phyloP scores from a whole-genome alignment of 805 yeast genomes.

The Diddensiella santjacobensis region DNA sequence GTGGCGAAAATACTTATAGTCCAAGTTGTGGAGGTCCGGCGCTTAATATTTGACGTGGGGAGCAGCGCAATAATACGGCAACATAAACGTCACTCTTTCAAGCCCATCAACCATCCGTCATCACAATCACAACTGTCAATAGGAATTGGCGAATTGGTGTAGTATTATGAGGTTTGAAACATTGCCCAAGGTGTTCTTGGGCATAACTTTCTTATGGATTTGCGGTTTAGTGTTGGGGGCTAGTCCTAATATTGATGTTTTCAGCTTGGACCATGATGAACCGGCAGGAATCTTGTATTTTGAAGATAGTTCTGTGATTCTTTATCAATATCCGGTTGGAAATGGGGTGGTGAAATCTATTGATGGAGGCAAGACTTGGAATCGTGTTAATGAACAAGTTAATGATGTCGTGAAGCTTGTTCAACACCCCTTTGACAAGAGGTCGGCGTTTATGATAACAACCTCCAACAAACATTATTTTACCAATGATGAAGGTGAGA shows the following conservation, averaged over 20 bases:
- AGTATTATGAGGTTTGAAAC: not conserved
- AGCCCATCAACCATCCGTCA: too few relatives aligned
- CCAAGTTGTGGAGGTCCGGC: not conserved
- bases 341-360: conserved; percentile 41
- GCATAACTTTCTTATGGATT: not conserved
- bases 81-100: too few relatives aligned
- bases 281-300: conserved; percentile 32
- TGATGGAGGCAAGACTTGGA: conserved; percentile 47
- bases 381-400: conserved; percentile 36
- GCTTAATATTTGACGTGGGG: not conserved
- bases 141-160: not conserved
- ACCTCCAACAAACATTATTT: conserved; percentile 34
- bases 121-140: too few relatives aligned
- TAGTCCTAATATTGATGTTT: not conserved
- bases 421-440: conserved; percentile 39
- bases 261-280: not conserved
- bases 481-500: conserved; percentile 41
- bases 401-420: conserved; percentile 34
- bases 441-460: conserved; percentile 40
- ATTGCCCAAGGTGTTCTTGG: not conserved
- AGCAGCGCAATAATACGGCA: conserved; percentile 2
- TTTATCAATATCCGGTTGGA: conserved; percentile 16
- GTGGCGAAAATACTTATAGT: not conserved
- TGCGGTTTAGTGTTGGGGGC: not conserved
- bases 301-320: conserved; percentile 34